Evolutionary conservation across 805 yeast species (phyloP), one percentile per base, ranked within the genome.

Genomic region (Myxozyma sirexii): DNA sequence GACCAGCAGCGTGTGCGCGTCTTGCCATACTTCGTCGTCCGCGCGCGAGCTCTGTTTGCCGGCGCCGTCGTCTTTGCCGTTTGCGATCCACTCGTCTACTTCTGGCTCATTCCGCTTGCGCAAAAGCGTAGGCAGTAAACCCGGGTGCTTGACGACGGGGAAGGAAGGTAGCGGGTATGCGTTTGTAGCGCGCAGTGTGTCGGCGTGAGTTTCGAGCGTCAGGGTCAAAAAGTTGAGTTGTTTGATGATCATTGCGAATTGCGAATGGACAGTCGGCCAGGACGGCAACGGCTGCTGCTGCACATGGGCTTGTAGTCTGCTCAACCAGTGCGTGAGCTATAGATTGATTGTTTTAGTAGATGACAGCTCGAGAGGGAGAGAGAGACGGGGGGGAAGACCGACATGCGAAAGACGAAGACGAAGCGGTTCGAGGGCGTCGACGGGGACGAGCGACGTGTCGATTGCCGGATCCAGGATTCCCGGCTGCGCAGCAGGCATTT

Each of bases 91-190:
- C 48, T 84, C 88, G 53, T 85, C 88, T 1, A 93, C 96, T 63
- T 92, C 97, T 0, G 99, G 98, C 10, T 89, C 76, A 51, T 87
- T 86, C 71, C 92, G 93, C 71, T 92, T 94, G 59, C 98, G 80
- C 60, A 94, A 73, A 60, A 94, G 76, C 0, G 97, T 91, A 0
- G 96, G 88, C 52, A 92, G 75, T 37, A 94, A 78, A 1, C 90
- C 88, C 68, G 88, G 92, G 64, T 89, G 92, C 45, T 89, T 87
- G 0, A 90, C 82, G 0, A 96, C 83, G 7, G 97, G 97, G 71
- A 93, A 94, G 21, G 81, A 80, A 0, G 92, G 87, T 55, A 89
- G 76, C 1, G 99, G 99, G 69, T 83, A 93, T 1, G 85, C 92
- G 53, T 88, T 90, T 0, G 96, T 85, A 4, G 82, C 74, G 46